Evolutionary conservation across 148 eudicot genomes (phyloP), one percentile per base, ranked within the genome.

Genomic region (Rhododendron henanense): DNA sequence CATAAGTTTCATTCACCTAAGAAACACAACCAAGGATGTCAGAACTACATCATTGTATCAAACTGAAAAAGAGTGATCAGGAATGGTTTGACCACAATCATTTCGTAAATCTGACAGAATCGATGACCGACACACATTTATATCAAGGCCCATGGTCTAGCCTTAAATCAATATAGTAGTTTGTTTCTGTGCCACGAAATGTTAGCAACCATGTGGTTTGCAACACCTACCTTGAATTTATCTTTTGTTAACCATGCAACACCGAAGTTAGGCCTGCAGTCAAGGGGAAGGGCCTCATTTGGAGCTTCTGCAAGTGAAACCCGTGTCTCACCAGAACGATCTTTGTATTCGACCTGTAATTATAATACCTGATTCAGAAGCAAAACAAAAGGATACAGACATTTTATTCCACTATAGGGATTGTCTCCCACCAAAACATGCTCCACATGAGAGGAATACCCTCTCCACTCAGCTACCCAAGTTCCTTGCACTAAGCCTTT

Each of bases 1-100:
- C 95, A 82, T 97, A 97, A 81, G 98, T 97, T 88, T 94, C 92
- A 87, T 97, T 97, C 81, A 97, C 98, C 99, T 97, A 84, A 83
- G 51, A 84, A 57, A 63, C 16, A 85, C 75, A 78, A 82, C 28
- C 67, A 85, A 87, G 31, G n/a, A 82, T 33, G 55, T 33, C 85
- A 48, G 75, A 79, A 44, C 1, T 80, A 69, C 28, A 48, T 16
- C 69, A 28, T 84, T 13, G 39, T 18, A 25, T 81, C 63, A 77
- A 84, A 51, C 53, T 57, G 23, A 76, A 45, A 45, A 76, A 53
- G 33, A 23, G 19, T 55, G 35, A 81, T 53, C 45, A 53, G 55
- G 25, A 55, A 50, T 77, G 15, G 15, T 33, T 77, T 63, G 57
- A 39, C 25, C 16, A 48, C 57, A 18, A 82, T 31, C 78, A 77